Evolutionary conservation across 2,329 filamentous ascomycete species (phyloP), one percentile per base, ranked within the genome.

Genomic region (Aspergillus ruber): DNA sequence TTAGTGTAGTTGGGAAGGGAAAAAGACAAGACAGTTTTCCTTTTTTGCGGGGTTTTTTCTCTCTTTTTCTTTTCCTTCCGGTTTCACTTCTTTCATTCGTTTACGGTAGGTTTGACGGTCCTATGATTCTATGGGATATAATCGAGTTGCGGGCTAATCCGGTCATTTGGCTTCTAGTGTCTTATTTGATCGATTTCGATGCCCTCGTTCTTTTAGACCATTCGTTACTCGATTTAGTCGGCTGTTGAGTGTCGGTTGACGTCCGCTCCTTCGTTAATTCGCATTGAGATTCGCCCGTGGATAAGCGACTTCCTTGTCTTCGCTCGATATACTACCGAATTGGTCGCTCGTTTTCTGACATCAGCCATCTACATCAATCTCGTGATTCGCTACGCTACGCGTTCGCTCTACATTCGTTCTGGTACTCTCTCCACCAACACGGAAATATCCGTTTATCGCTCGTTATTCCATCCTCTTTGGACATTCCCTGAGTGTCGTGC

Each of bases 261-360:
- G 51, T 58, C 56, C 56, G 21, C 52, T 59, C 56, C 49, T 59
- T 59, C 50, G 21, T 49, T 44, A 17, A 15, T 17, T 39, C n/a
- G 17, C 32, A 35, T 29, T 29, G 25, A 36, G 18, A 44, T 17
- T 38, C 15, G 17, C 42, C 29, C 36, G 17, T 42, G 38, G 9
- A 41, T 21, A 27, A 47, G 33, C 33, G 13, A 29, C 13, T 35
- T 17, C 13, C 8, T 35, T 35, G 6, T 21, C 36, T 12, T 18
- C 15, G 17, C 18, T 39, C 36, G 36, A 39, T 39, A 18, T 18
- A 20, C 18, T 39, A 29, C 25, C 25, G 23, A n/a, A 23, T 27
- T 43, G 18, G 8, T 42, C 40, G 12, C 12, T 42, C 18, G 12
- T 42, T 42, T 42, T 42, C 39, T 42, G 10, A 20, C 18, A 42